These are phyloP conservation scores for Pugionium dolabratum DNA, from an alignment of 345 rosid species.

Conservation along the genomic window DNA sequence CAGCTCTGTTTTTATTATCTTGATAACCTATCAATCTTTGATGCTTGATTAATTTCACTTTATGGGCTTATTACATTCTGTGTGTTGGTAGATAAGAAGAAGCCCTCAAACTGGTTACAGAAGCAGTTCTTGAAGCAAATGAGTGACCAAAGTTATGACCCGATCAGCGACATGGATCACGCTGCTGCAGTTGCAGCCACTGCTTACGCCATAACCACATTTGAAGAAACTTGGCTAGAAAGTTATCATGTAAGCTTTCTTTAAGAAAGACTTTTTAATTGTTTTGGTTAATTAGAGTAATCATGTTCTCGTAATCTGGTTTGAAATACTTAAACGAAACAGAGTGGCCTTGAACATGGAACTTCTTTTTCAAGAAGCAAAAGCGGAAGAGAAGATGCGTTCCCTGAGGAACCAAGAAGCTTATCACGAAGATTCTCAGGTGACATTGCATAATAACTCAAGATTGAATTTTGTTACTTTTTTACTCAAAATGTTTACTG, in stretches of 20 bases:
- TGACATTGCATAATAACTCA: slow-evolving; percentile 14
- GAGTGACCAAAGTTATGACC: slow-evolving; percentile 35
- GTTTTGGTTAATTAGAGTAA: background rate
- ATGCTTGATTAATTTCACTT: slow-evolving; percentile 7
- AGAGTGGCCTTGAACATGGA: slow-evolving; percentile 35
- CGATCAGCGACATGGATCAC: slow-evolving; percentile 36
- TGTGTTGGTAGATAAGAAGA: slow-evolving; percentile 35
- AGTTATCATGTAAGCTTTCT: slow-evolving; percentile 29
- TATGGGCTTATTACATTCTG: background rate
- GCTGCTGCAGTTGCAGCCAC: slow-evolving; percentile 43
- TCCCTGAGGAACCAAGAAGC: slow-evolving; percentile 33
- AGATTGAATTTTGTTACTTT: background rate
- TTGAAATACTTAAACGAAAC: slow-evolving; percentile 10
- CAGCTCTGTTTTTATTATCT: background rate
- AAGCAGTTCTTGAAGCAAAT: slow-evolving; percentile 40
- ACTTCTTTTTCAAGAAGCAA: slow-evolving; percentile 31
- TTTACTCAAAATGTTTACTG: background rate
- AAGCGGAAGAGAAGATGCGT: slow-evolving; percentile 21
- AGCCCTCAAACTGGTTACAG: slow-evolving; percentile 35
- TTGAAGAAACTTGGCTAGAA: slow-evolving; percentile 29
- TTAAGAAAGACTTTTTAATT: background rate
- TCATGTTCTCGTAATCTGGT: background rate
- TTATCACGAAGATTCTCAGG: slow-evolving; percentile 42
- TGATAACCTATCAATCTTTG: slow-evolving; percentile 11
- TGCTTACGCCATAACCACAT: slow-evolving; percentile 39